phyloP scores from a whole-genome alignment of 192 early-diverging fungal species.

The Coemansia sp. region DNA sequence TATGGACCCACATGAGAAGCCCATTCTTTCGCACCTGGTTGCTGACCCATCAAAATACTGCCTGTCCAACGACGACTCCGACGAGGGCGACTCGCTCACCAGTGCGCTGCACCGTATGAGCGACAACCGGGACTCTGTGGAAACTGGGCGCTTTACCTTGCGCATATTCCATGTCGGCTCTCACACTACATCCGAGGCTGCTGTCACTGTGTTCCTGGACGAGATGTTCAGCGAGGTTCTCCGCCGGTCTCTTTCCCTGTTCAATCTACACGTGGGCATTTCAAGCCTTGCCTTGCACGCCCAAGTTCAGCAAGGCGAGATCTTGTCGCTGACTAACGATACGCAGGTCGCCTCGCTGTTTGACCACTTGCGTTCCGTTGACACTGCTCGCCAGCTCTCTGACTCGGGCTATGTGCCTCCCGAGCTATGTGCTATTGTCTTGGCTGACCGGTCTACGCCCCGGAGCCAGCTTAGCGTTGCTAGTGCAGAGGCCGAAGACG shows the following conservation, averaged over 20 bases:
- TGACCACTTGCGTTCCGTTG: conserved; percentile 22
- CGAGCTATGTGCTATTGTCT: conserved; percentile 21
- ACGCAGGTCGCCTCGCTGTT: conserved; percentile 18
- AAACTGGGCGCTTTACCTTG: conserved; percentile 12
- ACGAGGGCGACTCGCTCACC: conserved; percentile 49
- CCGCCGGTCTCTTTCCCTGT: conserved; percentile 27
- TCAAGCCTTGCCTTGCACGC: conserved; percentile 21
- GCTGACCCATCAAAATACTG: conserved; percentile 27
- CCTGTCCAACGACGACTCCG: conserved; percentile 42
- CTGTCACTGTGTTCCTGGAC: conserved; percentile 25
- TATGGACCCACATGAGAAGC: conserved; percentile 17
- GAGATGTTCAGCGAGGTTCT: conserved; percentile 41
- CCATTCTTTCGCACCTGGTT: conserved; percentile 16
- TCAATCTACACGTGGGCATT: conserved; percentile 14
- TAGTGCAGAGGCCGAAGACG: conserved; percentile 18
- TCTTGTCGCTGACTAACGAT: conserved; percentile 20
- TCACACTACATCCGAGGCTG: conserved; percentile 19
- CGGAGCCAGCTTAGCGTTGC: conserved; percentile 16
- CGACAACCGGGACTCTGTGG: conserved; percentile 26
- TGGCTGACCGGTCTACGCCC: conserved; percentile 30
- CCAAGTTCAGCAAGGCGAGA: conserved; percentile 19
- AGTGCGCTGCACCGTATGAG: conserved; percentile 26
- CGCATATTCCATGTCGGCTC: conserved; percentile 25
- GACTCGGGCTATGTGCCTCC: conserved; percentile 20
- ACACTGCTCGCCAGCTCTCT: neutral